Base-by-base conservation (phyloP, 2,329 filamentous ascomycete genomes). In the Diaporthe vaccinii region DNA sequence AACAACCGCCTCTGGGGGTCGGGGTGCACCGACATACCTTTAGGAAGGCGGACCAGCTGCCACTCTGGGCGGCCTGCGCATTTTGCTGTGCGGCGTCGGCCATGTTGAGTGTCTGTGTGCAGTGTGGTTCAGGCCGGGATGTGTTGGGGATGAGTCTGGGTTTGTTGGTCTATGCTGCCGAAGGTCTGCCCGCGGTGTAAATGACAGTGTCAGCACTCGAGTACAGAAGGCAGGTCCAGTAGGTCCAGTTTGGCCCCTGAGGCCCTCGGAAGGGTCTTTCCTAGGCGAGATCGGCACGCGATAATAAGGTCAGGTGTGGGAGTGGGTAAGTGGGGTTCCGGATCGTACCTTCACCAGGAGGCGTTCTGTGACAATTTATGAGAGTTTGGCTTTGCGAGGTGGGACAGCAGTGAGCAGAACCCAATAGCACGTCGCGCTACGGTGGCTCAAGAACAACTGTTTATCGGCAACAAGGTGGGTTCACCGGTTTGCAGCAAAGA, bases 41-140 rank as follows among this genome's bases (percentile, higher is more conserved):
- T 76, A 89, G 83, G 78, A 89, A 89, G 53, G 88, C 83, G 39
- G 86, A 82, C 88, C 88, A 90, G 82, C 86, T 88, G 77, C 86
- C 84, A 78, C 79, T 78, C 74, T 80, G 82, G 61, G 84, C 84
- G 76, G 84, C 84, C 76, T 84, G 83, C 44, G 84, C 78, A 57
- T 83, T 79, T 41, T 82, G 77, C 25, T 73, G 73, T 25, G 69
- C 62, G 57, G 39, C 55, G 46, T 76, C 74, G 61, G 76, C 68
- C 76, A 77, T 77, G 34, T 55, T 69, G 46, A 41, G n/a, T 53
- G 20, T 44, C 6, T 72, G 36, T 20, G 46, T 69, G 65, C 65
- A 55, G 49, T 49, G 34, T 39, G 4, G 44, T 68, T 31, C 44
- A 53, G 46, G 46, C 44, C 46, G 34, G 36, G 62, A 36, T 36